Base-by-base conservation (phyloP, 257 asterid species). In the Solanum medicagineum region DNA sequence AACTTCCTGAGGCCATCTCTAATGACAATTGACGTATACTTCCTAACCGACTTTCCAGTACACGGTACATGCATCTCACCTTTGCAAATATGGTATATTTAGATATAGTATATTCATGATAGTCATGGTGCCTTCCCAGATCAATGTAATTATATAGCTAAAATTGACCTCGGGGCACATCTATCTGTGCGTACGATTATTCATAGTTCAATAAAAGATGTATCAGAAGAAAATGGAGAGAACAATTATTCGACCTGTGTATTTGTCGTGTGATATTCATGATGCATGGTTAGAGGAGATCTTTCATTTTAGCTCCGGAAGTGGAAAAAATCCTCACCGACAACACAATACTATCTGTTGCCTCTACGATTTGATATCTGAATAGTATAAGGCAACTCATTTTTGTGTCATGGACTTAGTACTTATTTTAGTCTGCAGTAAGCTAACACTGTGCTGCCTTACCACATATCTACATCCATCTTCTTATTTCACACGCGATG, bases 1-100 rank as follows among this genome's bases (percentile, higher is more conserved):
- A 93, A 86, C 97, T 97, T 65, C 98, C 99, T 0, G 98, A 92
- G 88, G 91, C 94, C 6, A 32, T 90, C 62, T 92, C 98, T 87
- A 88, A 91, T 74, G 97, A 95, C 24, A 80, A 89, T 85, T 87
- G 81, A 88, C 74, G 3, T 86, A 73, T 49, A 65, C 49, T 20
- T 36, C 56, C 84, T 55, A 69, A 56, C 68, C 75, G 11, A 54
- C n/a, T 59, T n/a, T 57, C 16, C n/a, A 17, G 19, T n/a, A 10
- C 40, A 77, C 10, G 65, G 63, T 53, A 79, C 29, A 79, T 79
- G 83, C 65, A 26, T 79, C 49, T 77, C 63, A 17, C 83, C 83
- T 53, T 79, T 79, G 83, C 26, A 51, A 51, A 77, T 77, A 77
- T 77, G 83, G 24, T 77, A 70, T 17, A 79, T 57, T 56, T 59